Evolutionary conservation across 192 early-diverging fungal species (phyloP).

Genomic region (Coemansia sp.): DNA sequence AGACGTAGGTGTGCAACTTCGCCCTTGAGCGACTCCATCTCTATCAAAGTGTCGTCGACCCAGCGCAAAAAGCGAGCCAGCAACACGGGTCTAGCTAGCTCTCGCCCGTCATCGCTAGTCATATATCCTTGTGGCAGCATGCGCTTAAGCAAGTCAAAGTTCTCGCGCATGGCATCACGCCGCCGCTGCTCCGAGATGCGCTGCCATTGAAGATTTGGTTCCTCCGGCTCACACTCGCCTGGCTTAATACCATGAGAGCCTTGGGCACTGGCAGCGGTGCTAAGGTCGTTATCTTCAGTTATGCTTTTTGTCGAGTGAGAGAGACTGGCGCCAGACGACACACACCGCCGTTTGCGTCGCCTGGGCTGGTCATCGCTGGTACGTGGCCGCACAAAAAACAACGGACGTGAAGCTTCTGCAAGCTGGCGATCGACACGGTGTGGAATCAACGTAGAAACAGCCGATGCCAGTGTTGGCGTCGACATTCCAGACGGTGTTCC

Average conservation of each 20-base stretch:
- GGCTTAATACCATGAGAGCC: neutral
- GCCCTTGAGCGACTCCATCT: constrained; percentile 49
- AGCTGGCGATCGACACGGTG: constrained; percentile 56
- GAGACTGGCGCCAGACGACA: constrained; percentile 19
- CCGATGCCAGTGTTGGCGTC: constrained; percentile 5
- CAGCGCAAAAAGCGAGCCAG: constrained; percentile 55
- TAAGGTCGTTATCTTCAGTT: too few species aligned
- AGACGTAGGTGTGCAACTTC: constrained; percentile 39
- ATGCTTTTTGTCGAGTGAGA: neutral
- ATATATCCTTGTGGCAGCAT: constrained; percentile 56
- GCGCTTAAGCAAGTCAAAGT: constrained; percentile 57
- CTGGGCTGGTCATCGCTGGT: constrained; percentile 26
- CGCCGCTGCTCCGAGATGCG: constrained; percentile 55
- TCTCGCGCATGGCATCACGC: constrained; percentile 56
- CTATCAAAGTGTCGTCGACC: constrained; percentile 57
- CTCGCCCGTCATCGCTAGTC: constrained; percentile 55
- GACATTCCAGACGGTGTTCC: constrained; percentile 4
- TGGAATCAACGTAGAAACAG: constrained; percentile 26
- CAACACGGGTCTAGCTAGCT: constrained; percentile 53
- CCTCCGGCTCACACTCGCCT: constrained; percentile 2
- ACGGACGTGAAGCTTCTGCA: constrained; percentile 40
- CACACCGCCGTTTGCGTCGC: constrained; percentile 50
- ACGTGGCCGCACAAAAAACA: constrained; percentile 52
- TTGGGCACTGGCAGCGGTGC: neutral
- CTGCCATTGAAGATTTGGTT: constrained; percentile 51